phyloP scores from a whole-genome alignment of 768 basidiomycete genomes.

The Lactifluus rugatus region DNA sequence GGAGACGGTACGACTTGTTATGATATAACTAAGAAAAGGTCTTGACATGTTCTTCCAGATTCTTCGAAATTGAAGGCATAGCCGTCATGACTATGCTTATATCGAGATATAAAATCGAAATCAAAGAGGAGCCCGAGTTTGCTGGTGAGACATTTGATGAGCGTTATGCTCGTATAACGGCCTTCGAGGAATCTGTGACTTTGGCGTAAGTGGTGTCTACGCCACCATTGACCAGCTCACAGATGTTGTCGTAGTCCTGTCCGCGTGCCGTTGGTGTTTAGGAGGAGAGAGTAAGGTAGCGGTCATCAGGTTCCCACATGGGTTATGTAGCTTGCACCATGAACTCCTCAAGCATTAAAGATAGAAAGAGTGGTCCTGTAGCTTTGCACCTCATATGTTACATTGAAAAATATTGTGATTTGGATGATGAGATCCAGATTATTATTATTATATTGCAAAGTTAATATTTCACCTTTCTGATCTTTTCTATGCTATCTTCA shows the following conservation, averaged over 20 bases:
- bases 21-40: not conserved
- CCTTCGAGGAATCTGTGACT: not conserved
- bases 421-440: too few relatives aligned
- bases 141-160: conserved; percentile 36
- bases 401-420: too few relatives aligned
- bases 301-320: too few relatives aligned
- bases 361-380: too few relatives aligned
- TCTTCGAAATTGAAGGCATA: conserved; percentile 41
- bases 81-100: conserved; percentile 39
- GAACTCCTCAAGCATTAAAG: too few relatives aligned
- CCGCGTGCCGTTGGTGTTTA: conserved; percentile 20
- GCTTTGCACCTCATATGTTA: too few relatives aligned
- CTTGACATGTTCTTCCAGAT: conserved; percentile 25
- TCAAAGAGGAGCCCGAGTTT: conserved; percentile 43
- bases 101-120: conserved; percentile 35
- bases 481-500: too few relatives aligned
- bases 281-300: conserved; percentile 7
- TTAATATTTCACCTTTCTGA: too few relatives aligned
- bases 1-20: conserved; percentile 13
- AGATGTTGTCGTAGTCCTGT: conserved; percentile 3
- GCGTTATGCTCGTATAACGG: conserved; percentile 24
- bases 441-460: too few relatives aligned
- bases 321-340: not conserved
- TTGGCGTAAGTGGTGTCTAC: not conserved
- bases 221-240: too few relatives aligned